These are phyloP conservation scores for Fragaria nilgerrensis DNA, from an alignment of 306 rosid genomes.

Conservation along the genomic window DNA sequence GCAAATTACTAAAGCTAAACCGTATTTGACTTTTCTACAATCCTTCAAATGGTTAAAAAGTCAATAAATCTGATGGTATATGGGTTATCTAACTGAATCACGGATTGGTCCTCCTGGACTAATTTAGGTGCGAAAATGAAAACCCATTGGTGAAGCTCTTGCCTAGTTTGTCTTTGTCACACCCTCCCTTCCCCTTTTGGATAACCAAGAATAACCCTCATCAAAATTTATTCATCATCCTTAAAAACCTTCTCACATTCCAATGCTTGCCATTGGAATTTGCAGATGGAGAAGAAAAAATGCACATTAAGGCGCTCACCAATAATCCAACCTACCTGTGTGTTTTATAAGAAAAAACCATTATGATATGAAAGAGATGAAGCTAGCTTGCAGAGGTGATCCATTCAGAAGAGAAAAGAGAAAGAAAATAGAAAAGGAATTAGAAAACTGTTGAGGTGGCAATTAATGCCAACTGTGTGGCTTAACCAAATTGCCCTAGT, in stretches of 20 bases:
- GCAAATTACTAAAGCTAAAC: background rate
- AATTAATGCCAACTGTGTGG: conserved; percentile 63
- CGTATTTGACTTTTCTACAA: conserved; percentile 20
- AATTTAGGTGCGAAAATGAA: background rate
- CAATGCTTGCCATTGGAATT: conserved; percentile 20
- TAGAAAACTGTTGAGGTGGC: conserved; percentile 11
- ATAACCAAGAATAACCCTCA: background rate
- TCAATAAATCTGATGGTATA: conserved; percentile 35
- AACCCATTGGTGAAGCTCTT: background rate
- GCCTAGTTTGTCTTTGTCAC: background rate
- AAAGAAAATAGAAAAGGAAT: background rate
- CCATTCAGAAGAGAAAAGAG: background rate
- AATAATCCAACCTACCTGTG: conserved; percentile 52
- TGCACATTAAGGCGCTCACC: conserved; percentile 47
- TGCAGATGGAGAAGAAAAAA: background rate
- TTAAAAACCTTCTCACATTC: conserved; percentile 15
- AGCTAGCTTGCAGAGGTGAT: background rate
- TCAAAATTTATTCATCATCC: background rate
- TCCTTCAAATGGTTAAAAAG: conserved; percentile 14
- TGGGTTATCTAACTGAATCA: conserved; percentile 59
- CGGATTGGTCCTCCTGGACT: conserved; percentile 24
- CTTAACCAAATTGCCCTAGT: conserved; percentile 56
- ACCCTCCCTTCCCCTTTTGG: background rate
- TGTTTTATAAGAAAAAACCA: background rate
- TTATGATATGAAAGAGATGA: background rate